A percentile compares a stretch with the other conserved stretches of the same genome.
Conservation (phyloP, 2,329 filamentous ascomycete genomes). For the Aspergillus tamarii region DNA sequence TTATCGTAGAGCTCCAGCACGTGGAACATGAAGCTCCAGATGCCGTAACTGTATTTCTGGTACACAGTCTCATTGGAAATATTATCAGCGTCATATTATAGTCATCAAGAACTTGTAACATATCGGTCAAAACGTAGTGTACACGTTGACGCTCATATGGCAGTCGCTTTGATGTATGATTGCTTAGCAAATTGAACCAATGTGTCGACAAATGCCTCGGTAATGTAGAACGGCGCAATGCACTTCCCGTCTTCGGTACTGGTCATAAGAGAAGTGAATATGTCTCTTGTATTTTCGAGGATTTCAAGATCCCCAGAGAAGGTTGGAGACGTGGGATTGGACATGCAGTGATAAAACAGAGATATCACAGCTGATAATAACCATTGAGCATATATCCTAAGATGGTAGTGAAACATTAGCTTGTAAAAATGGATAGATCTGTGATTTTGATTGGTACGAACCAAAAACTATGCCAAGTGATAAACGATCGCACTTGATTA, state of each 20-base stretch:
- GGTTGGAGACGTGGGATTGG: constrained; percentile 10
- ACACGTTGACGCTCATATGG: background rate
- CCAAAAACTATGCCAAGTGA: constrained; percentile 27
- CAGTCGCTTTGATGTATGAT: background rate
- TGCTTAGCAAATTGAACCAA: background rate
- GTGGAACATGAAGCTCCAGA: background rate
- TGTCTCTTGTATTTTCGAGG: constrained; percentile 16
- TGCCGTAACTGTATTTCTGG: background rate
- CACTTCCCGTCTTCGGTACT: background rate
- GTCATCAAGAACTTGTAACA: background rate
- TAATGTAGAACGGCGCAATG: constrained; percentile 24
- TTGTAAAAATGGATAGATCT: background rate
- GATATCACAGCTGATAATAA: constrained; percentile 23
- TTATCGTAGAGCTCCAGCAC: background rate
- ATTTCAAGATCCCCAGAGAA: constrained; percentile 21
- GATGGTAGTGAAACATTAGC: background rate
- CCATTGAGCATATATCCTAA: constrained; percentile 29
- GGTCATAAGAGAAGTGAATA: background rate
- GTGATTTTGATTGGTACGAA: constrained; percentile 6
- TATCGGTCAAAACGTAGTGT: background rate
- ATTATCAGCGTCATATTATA: background rate
- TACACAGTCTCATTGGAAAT: background rate
- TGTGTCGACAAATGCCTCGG: constrained; percentile 14
- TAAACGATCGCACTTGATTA: constrained; percentile 18
- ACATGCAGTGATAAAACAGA: constrained; percentile 18